A percentile compares a stretch with the other conserved stretches of the same genome.
Evolutionary conservation across 2,329 filamentous ascomycete species (phyloP).

Genomic region (Cytospora schulzeri): DNA sequence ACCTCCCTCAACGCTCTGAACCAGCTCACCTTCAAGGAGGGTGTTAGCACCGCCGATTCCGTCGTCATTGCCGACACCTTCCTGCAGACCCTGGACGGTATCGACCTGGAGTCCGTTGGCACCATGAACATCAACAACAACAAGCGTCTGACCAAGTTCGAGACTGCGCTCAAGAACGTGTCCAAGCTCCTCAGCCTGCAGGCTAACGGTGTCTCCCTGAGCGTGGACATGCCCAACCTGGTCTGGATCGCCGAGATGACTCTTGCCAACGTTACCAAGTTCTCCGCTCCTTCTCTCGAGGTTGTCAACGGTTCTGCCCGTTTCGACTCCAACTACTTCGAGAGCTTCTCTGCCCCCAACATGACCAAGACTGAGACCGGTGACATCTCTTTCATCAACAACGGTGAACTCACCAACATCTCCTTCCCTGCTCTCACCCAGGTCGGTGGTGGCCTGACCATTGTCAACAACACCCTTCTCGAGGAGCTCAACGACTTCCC

Average conservation of each 20-base stretch:
- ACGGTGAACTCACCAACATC: conserved; percentile 69
- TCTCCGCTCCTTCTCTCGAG: conserved; percentile 73
- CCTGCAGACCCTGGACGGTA: conserved; percentile 75
- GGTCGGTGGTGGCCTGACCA: conserved; percentile 77
- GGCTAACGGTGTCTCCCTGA: conserved; percentile 75
- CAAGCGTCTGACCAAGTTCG: conserved; percentile 72
- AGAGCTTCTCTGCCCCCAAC: conserved; percentile 65
- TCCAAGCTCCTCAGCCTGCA: conserved; percentile 67
- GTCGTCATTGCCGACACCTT: conserved; percentile 85
- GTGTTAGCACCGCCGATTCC: conserved; percentile 66
- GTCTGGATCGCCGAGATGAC: conserved; percentile 78
- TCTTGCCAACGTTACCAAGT: conserved; percentile 75
- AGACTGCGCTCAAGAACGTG: conserved; percentile 77
- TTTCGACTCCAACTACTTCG: conserved; percentile 79
- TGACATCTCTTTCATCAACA: conserved; percentile 65
- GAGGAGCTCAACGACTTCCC: conserved; percentile 67
- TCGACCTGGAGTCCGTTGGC: conserved; percentile 74
- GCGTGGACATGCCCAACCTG: conserved; percentile 76
- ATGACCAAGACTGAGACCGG: conserved; percentile 66
- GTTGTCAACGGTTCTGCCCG: conserved; percentile 77
- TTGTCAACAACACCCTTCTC: conserved; percentile 88
- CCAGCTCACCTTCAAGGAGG: conserved; percentile 49
- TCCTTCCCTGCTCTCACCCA: conserved; percentile 68
- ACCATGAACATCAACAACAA: conserved; percentile 90
- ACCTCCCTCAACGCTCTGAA: conserved; percentile 67